A percentile compares a stretch with the other conserved stretches of the same genome.
phyloP scores from a whole-genome alignment of 768 basidiomycete species.

The Daedaleopsis nitida region DNA sequence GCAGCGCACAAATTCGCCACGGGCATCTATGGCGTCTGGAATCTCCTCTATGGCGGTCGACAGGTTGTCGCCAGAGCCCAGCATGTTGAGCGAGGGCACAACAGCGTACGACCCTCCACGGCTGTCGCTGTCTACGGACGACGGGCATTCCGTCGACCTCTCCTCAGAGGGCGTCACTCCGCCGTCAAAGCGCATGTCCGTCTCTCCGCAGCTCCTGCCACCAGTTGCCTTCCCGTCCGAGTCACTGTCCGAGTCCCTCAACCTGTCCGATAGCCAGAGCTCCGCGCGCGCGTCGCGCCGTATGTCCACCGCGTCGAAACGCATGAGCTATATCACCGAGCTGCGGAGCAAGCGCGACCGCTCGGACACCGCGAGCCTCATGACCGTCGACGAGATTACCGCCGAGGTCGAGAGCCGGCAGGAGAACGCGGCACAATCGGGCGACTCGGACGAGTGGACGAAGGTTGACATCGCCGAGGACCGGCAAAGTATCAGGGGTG shows the following conservation, averaged over 20 bases:
- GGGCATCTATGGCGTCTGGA: conserved; percentile 26
- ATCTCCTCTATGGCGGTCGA: conserved; percentile 19
- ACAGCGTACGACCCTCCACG: conserved; percentile 51
- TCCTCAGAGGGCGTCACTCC: conserved; percentile 45
- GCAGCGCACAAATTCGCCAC: conserved; percentile 40
- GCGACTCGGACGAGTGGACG: conserved; percentile 66
- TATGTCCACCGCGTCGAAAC: conserved; percentile 50
- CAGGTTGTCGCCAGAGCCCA: conserved; percentile 9
- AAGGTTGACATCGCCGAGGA: conserved; percentile 62
- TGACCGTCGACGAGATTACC: conserved; percentile 98
- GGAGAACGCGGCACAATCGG: conserved; percentile 50
- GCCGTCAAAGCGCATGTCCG: conserved; percentile 32
- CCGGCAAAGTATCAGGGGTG: conserved; percentile 32
- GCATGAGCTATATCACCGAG: conserved; percentile 83
- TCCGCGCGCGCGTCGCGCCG: conserved; percentile 43
- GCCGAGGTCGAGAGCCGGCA: conserved; percentile 85
- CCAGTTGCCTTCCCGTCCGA: conserved; percentile 80
- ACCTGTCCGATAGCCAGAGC: conserved; percentile 37
- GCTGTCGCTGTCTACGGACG: conserved; percentile 75
- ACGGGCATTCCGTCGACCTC: conserved; percentile 67
- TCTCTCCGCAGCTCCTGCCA: conserved; percentile 63
- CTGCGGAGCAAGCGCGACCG: conserved; percentile 79
- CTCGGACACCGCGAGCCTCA: conserved; percentile 86
- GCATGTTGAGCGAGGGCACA: not conserved
- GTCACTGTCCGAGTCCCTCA: conserved; percentile 79